Evolutionary conservation across 1,284 basidiomycete species (phyloP), one percentile per base, ranked within the genome.

Genomic region (Fistulinella cinereoalba): DNA sequence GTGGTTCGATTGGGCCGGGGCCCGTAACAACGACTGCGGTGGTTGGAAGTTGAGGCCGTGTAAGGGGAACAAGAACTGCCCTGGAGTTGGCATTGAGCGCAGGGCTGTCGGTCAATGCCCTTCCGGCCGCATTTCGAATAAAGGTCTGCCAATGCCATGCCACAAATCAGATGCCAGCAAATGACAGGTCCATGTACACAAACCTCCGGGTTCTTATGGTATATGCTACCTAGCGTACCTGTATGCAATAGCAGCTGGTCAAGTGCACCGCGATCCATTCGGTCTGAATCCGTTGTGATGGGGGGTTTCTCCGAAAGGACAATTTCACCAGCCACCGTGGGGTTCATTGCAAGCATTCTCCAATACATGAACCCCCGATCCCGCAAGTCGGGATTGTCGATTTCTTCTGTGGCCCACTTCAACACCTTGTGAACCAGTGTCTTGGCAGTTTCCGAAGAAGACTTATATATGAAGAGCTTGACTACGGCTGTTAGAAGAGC

Each of bases 311-410:
- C 90, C 8, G 91, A 79, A 16, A 99, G 76, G n/a, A 99, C 94
- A 51, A 99, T 88, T 56, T 92, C 86, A 34, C 87, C 81, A 3
- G 97, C 96, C 1, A 88, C 86, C 2, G 85, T 74, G 2, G 97
- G 94, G 65, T 97, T 94, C 56, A 94, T 88, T 1, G 96, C 96
- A 31, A 99, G 78, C 70, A 99, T 76, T 39, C 97, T 85, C 96
- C 96, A 99, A 71, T 99, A 99, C 88, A 99, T 98, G 73, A 96
- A 99, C 0, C 96, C 97, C 51, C 97, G 79, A 69, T 99, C 97
- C 25, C 97, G 81, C 34, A 97, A 75, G 71, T 99, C 97, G 6
- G 97, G 95, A 63, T 97, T 97, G 66, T 98, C 96, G 47, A 96
- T 85, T 56, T 98, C 91, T 66, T 99, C 97, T 3, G 97, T 99